These are phyloP conservation scores for Neonectria ditissima DNA, from an alignment of 2,329 filamentous ascomycete genomes.

Conservation along the genomic window DNA sequence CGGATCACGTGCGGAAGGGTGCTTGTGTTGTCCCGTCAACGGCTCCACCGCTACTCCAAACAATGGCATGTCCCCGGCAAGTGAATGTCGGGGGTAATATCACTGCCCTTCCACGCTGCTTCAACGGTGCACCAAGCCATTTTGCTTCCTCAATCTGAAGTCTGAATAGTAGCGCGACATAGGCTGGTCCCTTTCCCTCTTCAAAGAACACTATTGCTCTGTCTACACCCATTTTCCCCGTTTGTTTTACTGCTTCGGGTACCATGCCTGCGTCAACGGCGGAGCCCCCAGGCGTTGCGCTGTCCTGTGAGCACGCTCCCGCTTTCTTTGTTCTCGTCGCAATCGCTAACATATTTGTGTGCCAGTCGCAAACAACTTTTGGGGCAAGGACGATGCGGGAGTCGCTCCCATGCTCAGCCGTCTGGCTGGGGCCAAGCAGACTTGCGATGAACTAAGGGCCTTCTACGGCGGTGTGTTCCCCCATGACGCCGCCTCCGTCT, in stretches of 20 bases:
- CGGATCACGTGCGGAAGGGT: slow-evolving; percentile 44
- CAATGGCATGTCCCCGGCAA: slow-evolving; percentile 32
- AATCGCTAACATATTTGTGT: slow-evolving; percentile 32
- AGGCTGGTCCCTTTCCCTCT: slow-evolving; percentile 38
- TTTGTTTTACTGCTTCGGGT: slow-evolving; percentile 34
- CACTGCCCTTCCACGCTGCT: slow-evolving; percentile 31
- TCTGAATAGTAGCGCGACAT: slow-evolving; percentile 33
- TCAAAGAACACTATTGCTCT: slow-evolving; percentile 8
- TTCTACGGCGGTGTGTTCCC: slow-evolving; percentile 81
- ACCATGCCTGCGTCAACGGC: slow-evolving; percentile 71
- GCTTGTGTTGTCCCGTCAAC: slow-evolving; percentile 38
- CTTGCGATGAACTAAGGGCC: slow-evolving; percentile 89
- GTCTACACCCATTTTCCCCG: slow-evolving; percentile 6
- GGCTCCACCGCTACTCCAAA: slow-evolving; percentile 33
- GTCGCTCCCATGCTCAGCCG: slow-evolving; percentile 91
- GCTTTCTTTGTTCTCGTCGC: neutral
- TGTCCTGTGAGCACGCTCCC: slow-evolving; percentile 68
- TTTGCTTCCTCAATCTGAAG: slow-evolving; percentile 34
- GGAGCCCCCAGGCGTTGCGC: slow-evolving; percentile 73
- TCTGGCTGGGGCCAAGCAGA: slow-evolving; percentile 94
- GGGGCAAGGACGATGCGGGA: slow-evolving; percentile 98
- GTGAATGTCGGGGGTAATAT: slow-evolving; percentile 15
- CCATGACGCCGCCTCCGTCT: neutral
- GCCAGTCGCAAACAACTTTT: slow-evolving; percentile 97
- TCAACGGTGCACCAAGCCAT: slow-evolving; percentile 29